Evolutionary conservation across 1,284 basidiomycete species (phyloP).

Genomic region (Pisolithus thermaeus): DNA sequence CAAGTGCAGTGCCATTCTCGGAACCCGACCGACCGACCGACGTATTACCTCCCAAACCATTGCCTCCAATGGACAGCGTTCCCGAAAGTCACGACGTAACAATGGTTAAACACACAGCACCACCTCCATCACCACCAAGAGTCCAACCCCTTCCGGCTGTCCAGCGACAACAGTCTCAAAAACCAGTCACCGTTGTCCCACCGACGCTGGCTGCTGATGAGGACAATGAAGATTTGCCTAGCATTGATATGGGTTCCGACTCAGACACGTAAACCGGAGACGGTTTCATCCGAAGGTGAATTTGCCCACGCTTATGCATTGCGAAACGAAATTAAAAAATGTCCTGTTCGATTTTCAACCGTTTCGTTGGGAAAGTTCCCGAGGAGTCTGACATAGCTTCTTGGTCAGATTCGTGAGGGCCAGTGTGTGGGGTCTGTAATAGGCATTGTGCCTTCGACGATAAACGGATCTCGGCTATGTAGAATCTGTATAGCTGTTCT

Average conservation of each 20-base stretch:
- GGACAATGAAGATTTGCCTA: conserved; percentile 49
- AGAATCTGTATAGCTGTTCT: conserved; percentile 4
- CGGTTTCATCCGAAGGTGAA: background rate
- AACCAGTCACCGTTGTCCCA: background rate
- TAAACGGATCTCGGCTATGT: background rate
- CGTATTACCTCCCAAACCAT: background rate
- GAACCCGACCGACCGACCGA: background rate
- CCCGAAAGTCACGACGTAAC: background rate
- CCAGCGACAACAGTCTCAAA: conserved; percentile 6
- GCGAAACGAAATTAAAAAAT: background rate
- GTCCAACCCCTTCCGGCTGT: background rate
- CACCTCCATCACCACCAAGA: background rate
- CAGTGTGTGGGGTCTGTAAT: conserved; percentile 7
- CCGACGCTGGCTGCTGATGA: conserved; percentile 23
- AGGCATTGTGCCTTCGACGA: conserved; percentile 17
- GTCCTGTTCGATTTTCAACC: conserved; percentile 9
- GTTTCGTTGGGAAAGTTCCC: conserved; percentile 17
- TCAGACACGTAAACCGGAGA: conserved; percentile 28
- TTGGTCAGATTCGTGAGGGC: conserved; percentile 40
- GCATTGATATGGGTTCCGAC: conserved; percentile 48
- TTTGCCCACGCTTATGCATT: background rate
- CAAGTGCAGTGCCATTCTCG: background rate
- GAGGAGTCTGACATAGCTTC: conserved; percentile 22
- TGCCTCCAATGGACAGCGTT: background rate
- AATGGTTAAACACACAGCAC: background rate